A percentile compares a stretch with the other conserved stretches of the same genome.
phyloP scores from a whole-genome alignment of 805 yeast species.

The Metschnikowia orientalis region DNA sequence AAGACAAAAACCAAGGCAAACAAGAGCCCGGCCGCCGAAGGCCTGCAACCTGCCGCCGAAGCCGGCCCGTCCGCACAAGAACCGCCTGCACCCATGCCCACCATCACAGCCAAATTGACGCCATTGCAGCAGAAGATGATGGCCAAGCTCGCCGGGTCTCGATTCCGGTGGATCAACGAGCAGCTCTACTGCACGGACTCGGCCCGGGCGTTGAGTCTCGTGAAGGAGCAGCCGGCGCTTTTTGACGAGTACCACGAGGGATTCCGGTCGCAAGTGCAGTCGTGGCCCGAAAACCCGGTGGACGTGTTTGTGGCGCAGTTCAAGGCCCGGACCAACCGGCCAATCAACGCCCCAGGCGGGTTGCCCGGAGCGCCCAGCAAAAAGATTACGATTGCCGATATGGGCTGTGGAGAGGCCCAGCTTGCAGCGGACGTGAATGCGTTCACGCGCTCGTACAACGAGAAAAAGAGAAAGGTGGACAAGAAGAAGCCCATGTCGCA shows the following conservation, averaged over 20 bases:
- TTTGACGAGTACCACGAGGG: conserved; percentile 96
- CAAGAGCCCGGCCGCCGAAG: too few species aligned
- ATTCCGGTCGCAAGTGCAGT: conserved; percentile 87
- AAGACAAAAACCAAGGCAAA: background rate
- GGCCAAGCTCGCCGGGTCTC: conserved; percentile 88
- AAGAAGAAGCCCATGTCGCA: conserved; percentile 31
- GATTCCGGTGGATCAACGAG: conserved; percentile 98
- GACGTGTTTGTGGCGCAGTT: conserved; percentile 77
- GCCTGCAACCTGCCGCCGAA: too few species aligned
- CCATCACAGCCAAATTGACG: conserved; percentile 49
- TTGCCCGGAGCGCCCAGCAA: conserved; percentile 68
- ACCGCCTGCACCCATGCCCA: conserved; percentile 17
- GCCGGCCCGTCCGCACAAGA: conserved; percentile 1
- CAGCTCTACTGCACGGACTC: conserved; percentile 88
- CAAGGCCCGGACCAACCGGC: conserved; percentile 51
- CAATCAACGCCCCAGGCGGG: conserved; percentile 95
- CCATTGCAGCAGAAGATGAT: conserved; percentile 94
- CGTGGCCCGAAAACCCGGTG: conserved; percentile 99
- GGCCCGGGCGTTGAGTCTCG: conserved; percentile 65
- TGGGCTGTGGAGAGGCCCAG: conserved; percentile 99
- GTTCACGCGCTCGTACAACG: conserved; percentile 36
- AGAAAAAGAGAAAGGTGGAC: conserved; percentile 9
- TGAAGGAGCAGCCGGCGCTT: conserved; percentile 76
- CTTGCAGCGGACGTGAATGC: conserved; percentile 63
- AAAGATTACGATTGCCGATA: conserved; percentile 83